These are phyloP conservation scores for Dendrocalamus latiflorus DNA, from an alignment of 202 grass and related monocot genomes.

Conservation along the genomic window DNA sequence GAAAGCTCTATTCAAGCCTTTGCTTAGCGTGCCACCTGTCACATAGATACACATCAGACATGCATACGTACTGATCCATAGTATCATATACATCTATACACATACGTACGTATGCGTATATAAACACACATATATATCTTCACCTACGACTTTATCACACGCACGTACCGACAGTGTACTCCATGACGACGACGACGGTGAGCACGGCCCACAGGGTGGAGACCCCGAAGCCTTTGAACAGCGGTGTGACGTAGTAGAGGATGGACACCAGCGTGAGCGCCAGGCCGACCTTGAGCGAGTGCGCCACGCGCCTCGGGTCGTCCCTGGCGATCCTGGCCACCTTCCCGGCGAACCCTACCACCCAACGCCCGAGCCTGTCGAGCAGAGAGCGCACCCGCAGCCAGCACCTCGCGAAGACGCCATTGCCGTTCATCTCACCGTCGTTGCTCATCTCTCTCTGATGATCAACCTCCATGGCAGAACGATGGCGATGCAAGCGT, in stretches of 20 bases:
- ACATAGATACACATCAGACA: background rate
- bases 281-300: constrained; percentile 79
- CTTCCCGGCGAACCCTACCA: constrained; percentile 34
- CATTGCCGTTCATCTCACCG: background rate
- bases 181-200: constrained; percentile 96
- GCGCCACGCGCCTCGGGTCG: constrained; percentile 65
- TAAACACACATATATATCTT: background rate
- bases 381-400: constrained; percentile 2
- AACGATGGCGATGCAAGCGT: background rate
- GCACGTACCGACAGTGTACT: constrained; percentile 76
- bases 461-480: constrained; percentile 32
- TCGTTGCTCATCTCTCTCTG: background rate
- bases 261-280: constrained; percentile 75
- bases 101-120: background rate
- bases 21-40: constrained; percentile 74
- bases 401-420: background rate
- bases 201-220: constrained; percentile 87
- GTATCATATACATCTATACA: background rate
- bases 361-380: background rate
- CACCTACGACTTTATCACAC: background rate
- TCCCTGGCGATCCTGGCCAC: constrained; percentile 48
- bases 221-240: constrained; percentile 57
- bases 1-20: constrained; percentile 70
- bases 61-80: background rate
- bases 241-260: constrained; percentile 75